Conservation (phyloP, 108 stramenopile genomes). For the Discostella pseudostelligera region DNA sequence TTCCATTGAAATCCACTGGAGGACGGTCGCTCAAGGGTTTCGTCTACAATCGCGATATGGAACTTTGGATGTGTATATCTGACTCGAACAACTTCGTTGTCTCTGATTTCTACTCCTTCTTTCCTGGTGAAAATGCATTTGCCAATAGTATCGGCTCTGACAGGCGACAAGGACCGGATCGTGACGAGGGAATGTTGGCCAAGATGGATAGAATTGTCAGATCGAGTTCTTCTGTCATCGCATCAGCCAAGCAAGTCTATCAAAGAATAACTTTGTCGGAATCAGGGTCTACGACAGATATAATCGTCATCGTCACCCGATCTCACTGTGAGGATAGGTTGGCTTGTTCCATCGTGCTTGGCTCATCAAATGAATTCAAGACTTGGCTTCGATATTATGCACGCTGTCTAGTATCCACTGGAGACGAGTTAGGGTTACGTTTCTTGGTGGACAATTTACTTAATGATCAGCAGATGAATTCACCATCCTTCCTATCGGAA, state of each 20-base stretch:
- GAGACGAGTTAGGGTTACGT: conserved; percentile 56
- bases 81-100: conserved; percentile 76
- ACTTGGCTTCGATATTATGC: conserved; percentile 67
- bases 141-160: conserved; percentile 2
- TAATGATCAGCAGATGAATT: conserved; percentile 11
- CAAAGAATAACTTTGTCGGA: conserved; percentile 19
- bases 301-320: conserved; percentile 55
- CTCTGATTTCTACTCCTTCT: conserved; percentile 76
- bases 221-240: conserved; percentile 47
- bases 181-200: conserved; percentile 48
- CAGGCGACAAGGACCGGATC: conserved; percentile 5
- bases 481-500: conserved; percentile 51
- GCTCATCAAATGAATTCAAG: conserved; percentile 62
- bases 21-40: conserved; percentile 76
- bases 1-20: conserved; percentile 38
- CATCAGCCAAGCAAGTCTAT: conserved; percentile 43
- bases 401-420: conserved; percentile 43
- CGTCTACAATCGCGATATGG: conserved; percentile 63
- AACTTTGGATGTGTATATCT: conserved; percentile 80
- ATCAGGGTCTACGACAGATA: conserved; percentile 23
- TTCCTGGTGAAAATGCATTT: conserved; percentile 36
- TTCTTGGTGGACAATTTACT: conserved; percentile 69
- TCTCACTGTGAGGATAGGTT: conserved; percentile 89
- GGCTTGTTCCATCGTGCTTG: conserved; percentile 77
- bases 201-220: conserved; percentile 64